A percentile compares a stretch with the other conserved stretches of the same genome.
These are phyloP conservation scores for Penicillium goetzii DNA, from an alignment of 495 filamentous ascomycete genomes.

Conservation along the genomic window DNA sequence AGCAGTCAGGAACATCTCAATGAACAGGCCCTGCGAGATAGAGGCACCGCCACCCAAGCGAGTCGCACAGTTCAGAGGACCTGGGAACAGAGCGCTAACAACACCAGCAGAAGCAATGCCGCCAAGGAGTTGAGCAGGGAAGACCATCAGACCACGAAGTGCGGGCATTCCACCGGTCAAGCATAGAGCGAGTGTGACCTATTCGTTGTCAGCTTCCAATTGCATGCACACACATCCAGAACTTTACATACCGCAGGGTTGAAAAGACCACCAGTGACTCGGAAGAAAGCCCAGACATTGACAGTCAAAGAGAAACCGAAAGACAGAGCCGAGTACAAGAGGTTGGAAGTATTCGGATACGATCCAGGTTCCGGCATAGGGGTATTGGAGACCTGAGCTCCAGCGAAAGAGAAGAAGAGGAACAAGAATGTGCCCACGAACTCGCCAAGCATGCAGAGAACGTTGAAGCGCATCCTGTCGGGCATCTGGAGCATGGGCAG, in stretches of 20 bases:
- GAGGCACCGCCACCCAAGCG: conserved; percentile 59
- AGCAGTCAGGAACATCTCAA: conserved; percentile 80
- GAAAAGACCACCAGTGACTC: conserved; percentile 78
- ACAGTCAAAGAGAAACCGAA: conserved; percentile 79
- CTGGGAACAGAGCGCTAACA: conserved; percentile 64
- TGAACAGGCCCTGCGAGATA: conserved; percentile 69
- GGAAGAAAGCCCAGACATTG: conserved; percentile 87
- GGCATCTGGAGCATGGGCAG: conserved; percentile 47
- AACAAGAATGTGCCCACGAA: conserved; percentile 84
- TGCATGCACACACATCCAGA: neutral
- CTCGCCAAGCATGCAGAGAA: conserved; percentile 68
- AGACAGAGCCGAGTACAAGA: conserved; percentile 71
- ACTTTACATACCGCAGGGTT: conserved; percentile 67
- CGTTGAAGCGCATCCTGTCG: conserved; percentile 47
- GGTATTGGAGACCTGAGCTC: conserved; percentile 72
- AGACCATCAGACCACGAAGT: conserved; percentile 53
- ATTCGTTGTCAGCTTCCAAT: conserved; percentile 1
- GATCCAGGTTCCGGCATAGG: conserved; percentile 41
- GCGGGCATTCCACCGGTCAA: conserved; percentile 59
- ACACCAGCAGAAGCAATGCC: conserved; percentile 66
- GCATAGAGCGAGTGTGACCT: conserved; percentile 63
- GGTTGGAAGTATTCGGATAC: conserved; percentile 43
- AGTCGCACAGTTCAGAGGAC: conserved; percentile 62
- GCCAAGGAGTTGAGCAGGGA: conserved; percentile 58
- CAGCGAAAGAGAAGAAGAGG: conserved; percentile 80